Conservation (phyloP, 2,329 filamentous ascomycete genomes). For the Fusarium succisae region DNA sequence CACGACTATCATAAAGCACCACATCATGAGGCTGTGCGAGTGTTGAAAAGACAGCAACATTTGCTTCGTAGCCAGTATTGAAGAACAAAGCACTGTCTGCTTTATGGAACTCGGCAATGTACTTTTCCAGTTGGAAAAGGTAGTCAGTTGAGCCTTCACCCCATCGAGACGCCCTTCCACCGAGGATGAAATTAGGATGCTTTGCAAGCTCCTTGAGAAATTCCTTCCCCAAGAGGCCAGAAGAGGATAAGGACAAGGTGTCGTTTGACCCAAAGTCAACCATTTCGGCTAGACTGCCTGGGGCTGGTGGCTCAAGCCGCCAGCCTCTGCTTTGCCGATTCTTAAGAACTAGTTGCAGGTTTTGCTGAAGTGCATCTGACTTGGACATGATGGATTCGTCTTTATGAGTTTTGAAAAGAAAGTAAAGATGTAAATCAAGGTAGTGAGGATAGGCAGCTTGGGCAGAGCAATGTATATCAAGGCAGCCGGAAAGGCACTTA, state of each 20-base stretch:
- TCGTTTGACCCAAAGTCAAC: constrained; percentile 2
- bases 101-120: neutral
- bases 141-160: neutral
- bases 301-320: neutral
- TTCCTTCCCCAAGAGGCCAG: neutral
- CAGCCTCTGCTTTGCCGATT: neutral
- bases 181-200: neutral
- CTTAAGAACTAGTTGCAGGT: neutral
- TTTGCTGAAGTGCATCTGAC: neutral
- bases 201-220: neutral
- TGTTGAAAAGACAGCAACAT: neutral
- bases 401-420: too few species aligned
- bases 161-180: neutral
- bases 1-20: neutral
- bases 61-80: neutral
- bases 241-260: neutral
- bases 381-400: neutral
- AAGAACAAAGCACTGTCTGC: neutral
- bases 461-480: too few species aligned
- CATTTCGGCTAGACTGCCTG: neutral
- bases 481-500: neutral
- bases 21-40: neutral
- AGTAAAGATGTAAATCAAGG: neutral
- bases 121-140: neutral
- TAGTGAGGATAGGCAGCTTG: too few species aligned